phyloP scores from a whole-genome alignment of 2,329 filamentous ascomycete genomes.

The Ophiosphaerella herpotricha region DNA sequence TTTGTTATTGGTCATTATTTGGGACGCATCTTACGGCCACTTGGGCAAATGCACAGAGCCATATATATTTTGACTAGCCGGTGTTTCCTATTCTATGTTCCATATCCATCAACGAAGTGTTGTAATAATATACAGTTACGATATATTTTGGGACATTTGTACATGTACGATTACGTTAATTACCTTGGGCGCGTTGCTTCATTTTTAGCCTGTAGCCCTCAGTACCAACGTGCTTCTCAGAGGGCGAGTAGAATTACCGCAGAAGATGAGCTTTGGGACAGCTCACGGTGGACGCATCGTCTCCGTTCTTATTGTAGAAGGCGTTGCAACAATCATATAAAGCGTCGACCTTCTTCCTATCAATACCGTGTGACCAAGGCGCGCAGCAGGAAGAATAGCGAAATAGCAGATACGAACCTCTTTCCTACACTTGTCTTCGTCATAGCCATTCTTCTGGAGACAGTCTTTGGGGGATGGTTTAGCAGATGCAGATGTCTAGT shows the following conservation, averaged over 20 bases:
- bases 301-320: slow-evolving; percentile 81
- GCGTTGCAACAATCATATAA: slow-evolving; percentile 91
- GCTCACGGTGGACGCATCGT: slow-evolving; percentile 75
- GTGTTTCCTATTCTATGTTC: too few species aligned
- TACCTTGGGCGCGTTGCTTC: slow-evolving; percentile 67
- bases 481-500: slow-evolving; percentile 3
- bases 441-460: slow-evolving; percentile 79
- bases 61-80: too few species aligned
- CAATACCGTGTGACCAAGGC: neutral
- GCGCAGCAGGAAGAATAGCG: neutral
- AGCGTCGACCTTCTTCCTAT: slow-evolving; percentile 67
- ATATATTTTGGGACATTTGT: too few species aligned
- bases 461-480: slow-evolving; percentile 63
- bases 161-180: slow-evolving; percentile 4
- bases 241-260: slow-evolving; percentile 44
- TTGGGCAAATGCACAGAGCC: too few species aligned
- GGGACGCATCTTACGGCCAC: too few species aligned
- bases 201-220: slow-evolving; percentile 68
- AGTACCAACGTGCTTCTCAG: slow-evolving; percentile 2
- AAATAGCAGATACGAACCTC: slow-evolving; percentile 40
- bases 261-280: slow-evolving; percentile 84
- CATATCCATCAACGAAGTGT: too few species aligned
- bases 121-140: too few species aligned
- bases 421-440: slow-evolving; percentile 80
- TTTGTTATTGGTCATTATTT: too few species aligned